Percentiles rank a stretch among this genome's conserved stretches.
Conservation (phyloP, 805 yeast species). For the Candida qinlingensis region DNA sequence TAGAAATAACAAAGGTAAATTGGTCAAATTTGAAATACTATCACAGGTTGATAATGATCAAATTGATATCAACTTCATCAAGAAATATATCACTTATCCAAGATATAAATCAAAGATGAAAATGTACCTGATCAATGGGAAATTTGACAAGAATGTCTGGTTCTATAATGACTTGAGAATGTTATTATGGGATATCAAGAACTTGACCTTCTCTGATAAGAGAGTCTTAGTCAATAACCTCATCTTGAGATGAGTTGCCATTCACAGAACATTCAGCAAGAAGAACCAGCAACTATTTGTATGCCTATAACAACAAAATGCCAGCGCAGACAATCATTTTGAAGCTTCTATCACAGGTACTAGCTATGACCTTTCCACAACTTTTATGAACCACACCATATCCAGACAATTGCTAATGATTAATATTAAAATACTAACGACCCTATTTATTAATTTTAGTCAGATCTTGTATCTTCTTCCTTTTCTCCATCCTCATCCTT, state of each 20-base stretch:
- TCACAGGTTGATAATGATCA: slow-evolving; percentile 11
- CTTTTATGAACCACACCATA: background rate
- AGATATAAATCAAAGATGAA: slow-evolving; percentile 41
- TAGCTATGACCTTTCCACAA: background rate
- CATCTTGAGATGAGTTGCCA: slow-evolving; percentile 7
- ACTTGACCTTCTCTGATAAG: slow-evolving; percentile 13
- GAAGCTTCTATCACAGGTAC: background rate
- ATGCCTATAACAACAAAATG: too few relatives aligned
- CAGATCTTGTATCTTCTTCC: background rate
- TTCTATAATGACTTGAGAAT: slow-evolving; percentile 27
- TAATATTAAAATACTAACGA: background rate
- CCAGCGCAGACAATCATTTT: too few relatives aligned
- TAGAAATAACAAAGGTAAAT: slow-evolving; percentile 33
- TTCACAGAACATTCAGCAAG: too few relatives aligned
- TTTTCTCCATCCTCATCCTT: slow-evolving; percentile 3
- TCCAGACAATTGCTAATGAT: slow-evolving; percentile 4
- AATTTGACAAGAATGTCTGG: slow-evolving; percentile 22
- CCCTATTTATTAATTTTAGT: background rate
- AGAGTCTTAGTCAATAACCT: slow-evolving; percentile 22
- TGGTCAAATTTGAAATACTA: slow-evolving; percentile 33
- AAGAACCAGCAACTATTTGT: too few relatives aligned
- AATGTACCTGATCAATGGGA: slow-evolving; percentile 27
- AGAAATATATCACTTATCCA: slow-evolving; percentile 36
- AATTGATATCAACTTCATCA: slow-evolving; percentile 25
- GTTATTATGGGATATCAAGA: slow-evolving; percentile 25